Evolutionary conservation across 495 filamentous ascomycete species (phyloP).

Genomic region (Hyaloscypha finlandica): DNA sequence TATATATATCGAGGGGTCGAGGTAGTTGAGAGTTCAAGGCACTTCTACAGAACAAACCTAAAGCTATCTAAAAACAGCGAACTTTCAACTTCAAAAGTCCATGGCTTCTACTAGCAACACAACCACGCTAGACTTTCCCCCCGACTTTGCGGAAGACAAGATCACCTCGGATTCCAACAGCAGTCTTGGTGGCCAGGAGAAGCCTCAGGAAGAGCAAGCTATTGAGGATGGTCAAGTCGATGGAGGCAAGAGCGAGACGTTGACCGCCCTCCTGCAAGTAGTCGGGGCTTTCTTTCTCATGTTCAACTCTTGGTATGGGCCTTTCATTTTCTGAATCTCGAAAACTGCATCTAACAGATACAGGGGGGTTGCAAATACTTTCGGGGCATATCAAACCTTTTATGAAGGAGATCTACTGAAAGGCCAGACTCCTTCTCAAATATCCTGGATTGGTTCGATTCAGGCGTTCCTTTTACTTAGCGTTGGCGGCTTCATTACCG

Average conservation of each 20-base stretch:
- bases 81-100: background rate
- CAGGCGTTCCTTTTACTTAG: constrained; percentile 77
- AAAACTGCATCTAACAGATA: constrained; percentile 42
- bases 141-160: background rate
- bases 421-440: constrained; percentile 56
- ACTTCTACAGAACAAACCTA: background rate
- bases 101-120: background rate
- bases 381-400: constrained; percentile 73
- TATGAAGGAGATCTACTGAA: constrained; percentile 52
- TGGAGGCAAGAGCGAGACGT: constrained; percentile 35
- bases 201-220: background rate
- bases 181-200: background rate
- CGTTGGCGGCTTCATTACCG: constrained; percentile 63
- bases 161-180: background rate
- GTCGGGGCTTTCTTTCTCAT: constrained; percentile 56
- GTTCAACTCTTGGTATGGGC: constrained; percentile 59
- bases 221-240: background rate
- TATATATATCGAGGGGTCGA: background rate
- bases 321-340: background rate
- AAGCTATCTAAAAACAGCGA: background rate
- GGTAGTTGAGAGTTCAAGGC: background rate
- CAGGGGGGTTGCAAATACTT: constrained; percentile 77
- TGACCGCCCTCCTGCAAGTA: constrained; percentile 54
- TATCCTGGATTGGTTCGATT: constrained; percentile 77
- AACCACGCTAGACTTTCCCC: background rate